Percentiles rank a stretch among this genome's conserved stretches.
Evolutionary conservation across 352 stramenopile genomes (phyloP).

Genomic region (Globisporangium carolinianum): DNA sequence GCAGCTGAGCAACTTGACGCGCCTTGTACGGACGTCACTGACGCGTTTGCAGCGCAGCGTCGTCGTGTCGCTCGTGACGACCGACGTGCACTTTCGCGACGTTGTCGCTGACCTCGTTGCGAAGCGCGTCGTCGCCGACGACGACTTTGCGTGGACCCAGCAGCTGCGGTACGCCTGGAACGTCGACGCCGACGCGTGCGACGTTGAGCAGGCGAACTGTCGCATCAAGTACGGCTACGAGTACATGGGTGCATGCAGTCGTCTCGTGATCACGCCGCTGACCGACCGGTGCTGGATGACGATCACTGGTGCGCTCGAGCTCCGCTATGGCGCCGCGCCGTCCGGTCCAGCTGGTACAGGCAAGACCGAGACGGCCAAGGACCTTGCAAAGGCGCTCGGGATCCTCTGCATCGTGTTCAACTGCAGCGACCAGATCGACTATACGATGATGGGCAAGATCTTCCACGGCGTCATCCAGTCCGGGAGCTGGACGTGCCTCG

Average conservation of each 20-base stretch:
- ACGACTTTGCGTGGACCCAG: constrained; percentile 70
- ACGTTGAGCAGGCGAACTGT: constrained; percentile 59
- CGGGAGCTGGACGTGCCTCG: constrained; percentile 79
- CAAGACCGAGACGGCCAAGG: constrained; percentile 94
- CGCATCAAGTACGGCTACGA: constrained; percentile 85
- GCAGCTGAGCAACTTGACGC: constrained; percentile 58
- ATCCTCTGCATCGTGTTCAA: constrained; percentile 95
- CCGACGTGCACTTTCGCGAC: constrained; percentile 73
- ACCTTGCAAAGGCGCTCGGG: constrained; percentile 87
- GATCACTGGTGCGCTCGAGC: constrained; percentile 83
- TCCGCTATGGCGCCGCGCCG: constrained; percentile 85
- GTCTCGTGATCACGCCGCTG: constrained; percentile 91
- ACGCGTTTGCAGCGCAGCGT: constrained; percentile 45
- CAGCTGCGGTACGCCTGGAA: constrained; percentile 79
- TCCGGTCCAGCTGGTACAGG: constrained; percentile 86
- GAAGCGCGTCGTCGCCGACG: constrained; percentile 33
- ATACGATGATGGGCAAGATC: constrained; percentile 83
- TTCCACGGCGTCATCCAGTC: constrained; percentile 78
- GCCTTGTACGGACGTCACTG: constrained; percentile 54
- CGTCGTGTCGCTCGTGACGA: constrained; percentile 67
- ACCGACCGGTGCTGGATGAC: constrained; percentile 94
- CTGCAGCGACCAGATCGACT: constrained; percentile 94
- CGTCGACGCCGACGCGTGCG: constrained; percentile 49
- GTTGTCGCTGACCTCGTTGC: constrained; percentile 59
- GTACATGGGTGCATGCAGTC: constrained; percentile 87